Evolutionary conservation across 495 filamentous ascomycete genomes (phyloP).

Genomic region (Penicillium subrubescens): DNA sequence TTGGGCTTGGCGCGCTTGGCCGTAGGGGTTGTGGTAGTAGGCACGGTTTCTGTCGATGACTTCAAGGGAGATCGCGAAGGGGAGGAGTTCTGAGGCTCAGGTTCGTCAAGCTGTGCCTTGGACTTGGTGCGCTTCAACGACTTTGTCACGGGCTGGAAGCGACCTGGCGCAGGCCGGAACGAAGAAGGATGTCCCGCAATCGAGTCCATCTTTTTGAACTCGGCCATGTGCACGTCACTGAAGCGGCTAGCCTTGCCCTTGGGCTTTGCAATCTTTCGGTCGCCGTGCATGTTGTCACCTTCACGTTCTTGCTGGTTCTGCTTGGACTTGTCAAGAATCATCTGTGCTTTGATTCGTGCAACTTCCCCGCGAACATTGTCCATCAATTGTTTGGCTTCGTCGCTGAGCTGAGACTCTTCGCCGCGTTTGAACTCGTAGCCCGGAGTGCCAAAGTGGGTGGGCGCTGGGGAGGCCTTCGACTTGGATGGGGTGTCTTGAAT

Average conservation of each 20-base stretch:
- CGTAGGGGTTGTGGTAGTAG: constrained; percentile 27
- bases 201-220: constrained; percentile 97
- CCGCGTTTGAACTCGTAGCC: constrained; percentile 75
- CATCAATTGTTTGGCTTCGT: constrained; percentile 77
- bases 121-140: constrained; percentile 75
- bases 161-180: constrained; percentile 65
- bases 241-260: constrained; percentile 77
- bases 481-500: constrained; percentile 49
- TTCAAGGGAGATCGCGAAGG: constrained; percentile 44
- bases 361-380: constrained; percentile 71
- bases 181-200: constrained; percentile 83
- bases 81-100: constrained; percentile 38
- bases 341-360: constrained; percentile 63
- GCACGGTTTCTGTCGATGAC: constrained; percentile 29
- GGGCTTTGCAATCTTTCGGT: constrained; percentile 73
- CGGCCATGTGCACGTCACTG: constrained; percentile 78
- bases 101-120: constrained; percentile 69
- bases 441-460: constrained; percentile 54
- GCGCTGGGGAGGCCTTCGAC: constrained; percentile 36
- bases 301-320: constrained; percentile 40
- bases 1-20: constrained; percentile 67
- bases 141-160: constrained; percentile 54
- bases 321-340: constrained; percentile 56
- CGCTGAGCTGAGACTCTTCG: constrained; percentile 64
- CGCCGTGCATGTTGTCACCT: constrained; percentile 40